Evolutionary conservation across 1,139 yeast species (phyloP).

Genomic region (Yamadazyma spencermartinsiae): DNA sequence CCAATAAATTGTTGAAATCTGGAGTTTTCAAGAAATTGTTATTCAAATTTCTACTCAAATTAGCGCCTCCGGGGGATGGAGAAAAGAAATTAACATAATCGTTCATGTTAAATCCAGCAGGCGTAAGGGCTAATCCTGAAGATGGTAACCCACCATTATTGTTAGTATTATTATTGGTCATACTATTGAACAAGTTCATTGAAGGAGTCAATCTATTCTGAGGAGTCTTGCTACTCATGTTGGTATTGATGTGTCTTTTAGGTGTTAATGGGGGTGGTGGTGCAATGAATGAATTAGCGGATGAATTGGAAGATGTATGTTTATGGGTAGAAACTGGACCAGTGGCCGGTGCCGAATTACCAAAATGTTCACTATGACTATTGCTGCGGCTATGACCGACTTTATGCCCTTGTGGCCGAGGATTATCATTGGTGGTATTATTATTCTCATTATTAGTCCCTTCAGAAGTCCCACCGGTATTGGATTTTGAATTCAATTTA

Average conservation of each 20-base stretch:
- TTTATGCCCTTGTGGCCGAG: neutral
- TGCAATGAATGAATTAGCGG: constrained; percentile 30
- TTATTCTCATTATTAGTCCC: neutral
- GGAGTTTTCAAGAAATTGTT: constrained; percentile 43
- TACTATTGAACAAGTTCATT: constrained; percentile 30
- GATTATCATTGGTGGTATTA: neutral
- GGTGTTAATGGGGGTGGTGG: constrained; percentile 52
- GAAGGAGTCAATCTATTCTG: constrained; percentile 48
- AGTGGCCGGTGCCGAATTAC: constrained; percentile 17
- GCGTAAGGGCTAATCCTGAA: constrained; percentile 48
- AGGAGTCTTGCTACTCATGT: constrained; percentile 36
- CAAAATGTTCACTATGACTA: constrained; percentile 2
- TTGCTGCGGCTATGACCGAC: constrained; percentile 1
- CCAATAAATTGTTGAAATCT: constrained; percentile 38
- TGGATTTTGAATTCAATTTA: constrained; percentile 9
- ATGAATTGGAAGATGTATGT: constrained; percentile 18
- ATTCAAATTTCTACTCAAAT: constrained; percentile 15
- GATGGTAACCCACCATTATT: constrained; percentile 34
- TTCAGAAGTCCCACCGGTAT: neutral
- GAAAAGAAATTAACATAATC: constrained; percentile 79
- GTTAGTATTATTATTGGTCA: constrained; percentile 15
- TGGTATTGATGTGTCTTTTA: constrained; percentile 31
- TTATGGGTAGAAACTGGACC: constrained; percentile 15
- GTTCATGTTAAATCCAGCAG: constrained; percentile 78
- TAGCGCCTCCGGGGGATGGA: constrained; percentile 63